Evolutionary conservation across 2,329 filamentous ascomycete genomes (phyloP).

Genomic region (Colletotrichum noveboracense): DNA sequence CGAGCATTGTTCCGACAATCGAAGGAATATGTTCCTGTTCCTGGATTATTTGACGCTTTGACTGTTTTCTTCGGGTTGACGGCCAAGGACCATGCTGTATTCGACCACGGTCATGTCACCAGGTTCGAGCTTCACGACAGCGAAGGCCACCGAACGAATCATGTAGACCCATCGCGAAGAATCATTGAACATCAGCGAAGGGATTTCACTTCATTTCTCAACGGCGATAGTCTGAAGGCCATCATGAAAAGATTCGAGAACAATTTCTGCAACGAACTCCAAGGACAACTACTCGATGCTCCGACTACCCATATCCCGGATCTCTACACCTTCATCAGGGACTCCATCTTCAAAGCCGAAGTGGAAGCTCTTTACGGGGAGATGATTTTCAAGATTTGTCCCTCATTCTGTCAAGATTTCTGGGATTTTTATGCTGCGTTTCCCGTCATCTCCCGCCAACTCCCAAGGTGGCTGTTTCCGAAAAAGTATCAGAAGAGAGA

Average conservation of each 20-base stretch:
- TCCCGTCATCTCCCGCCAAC: background rate
- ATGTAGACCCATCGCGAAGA: background rate
- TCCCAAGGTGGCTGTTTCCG: constrained; percentile 9
- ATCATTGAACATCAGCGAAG: constrained; percentile 16
- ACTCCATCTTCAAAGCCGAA: constrained; percentile 1
- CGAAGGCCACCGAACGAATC: background rate
- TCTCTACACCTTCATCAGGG: background rate
- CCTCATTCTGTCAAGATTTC: constrained; percentile 3
- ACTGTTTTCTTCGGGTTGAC: constrained; percentile 7
- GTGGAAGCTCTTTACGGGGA: constrained; percentile 7
- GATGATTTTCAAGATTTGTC: background rate
- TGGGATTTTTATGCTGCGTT: constrained; percentile 14
- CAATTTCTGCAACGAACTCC: background rate
- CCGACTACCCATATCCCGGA: background rate
- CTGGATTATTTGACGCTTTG: background rate
- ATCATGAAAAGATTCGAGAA: background rate
- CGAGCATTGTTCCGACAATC: background rate
- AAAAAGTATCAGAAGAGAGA: background rate
- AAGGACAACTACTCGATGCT: background rate
- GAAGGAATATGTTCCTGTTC: background rate
- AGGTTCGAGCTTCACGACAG: background rate
- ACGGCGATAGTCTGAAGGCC: background rate
- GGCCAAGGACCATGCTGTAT: background rate
- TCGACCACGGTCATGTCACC: constrained; percentile 2
- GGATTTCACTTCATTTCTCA: constrained; percentile 1